Base-by-base conservation (phyloP, 2,329 filamentous ascomycete genomes). In the Mariannaea elegans region DNA sequence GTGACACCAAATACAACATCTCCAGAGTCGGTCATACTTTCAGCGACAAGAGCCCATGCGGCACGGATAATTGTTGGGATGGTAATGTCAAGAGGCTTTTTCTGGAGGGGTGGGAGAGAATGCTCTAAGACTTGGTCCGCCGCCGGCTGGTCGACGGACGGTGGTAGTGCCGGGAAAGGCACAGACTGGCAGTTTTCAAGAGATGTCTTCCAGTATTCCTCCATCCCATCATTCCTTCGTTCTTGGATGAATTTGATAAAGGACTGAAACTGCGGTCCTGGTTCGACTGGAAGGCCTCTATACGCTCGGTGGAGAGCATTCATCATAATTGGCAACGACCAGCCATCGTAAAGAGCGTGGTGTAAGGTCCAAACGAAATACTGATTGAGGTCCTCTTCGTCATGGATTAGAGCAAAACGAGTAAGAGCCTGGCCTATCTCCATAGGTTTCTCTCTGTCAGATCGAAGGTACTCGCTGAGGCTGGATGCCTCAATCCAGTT, bases 1-100 rank as follows among this genome's bases (percentile, higher is more conserved):
- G 67, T 63, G 3, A 64, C 52, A 1, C 72, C 73, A 31, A 73
- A 74, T 13, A 70, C 13, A 3, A 74, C 53, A 48, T 82, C 79
- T 0, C 16, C 3, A 1, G 53, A 58, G 7, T 51, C 61, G 2
- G 57, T 51, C n/a, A 19, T 56, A 61, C 3, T 61, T 21, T 13
- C 53, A 7, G 14, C 56, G 14, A 7, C 27, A 4, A 51, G 8
- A 1, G 62, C 64, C 57, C 57, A 57, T n/a, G 62, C 60, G 1
- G 58, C 56, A 27, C 58, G 55, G 10, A 65, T 42, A 9, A 65
- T 45, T 45, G 56, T 58, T 14, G 62, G 44, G 7, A 57, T 45
- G 2, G 56, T 65, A 34, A 41, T 36, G 32, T 36, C 24, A n/a
- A n/a, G n/a, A n/a, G n/a, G n/a, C n/a, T n/a, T 27, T 5, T 27